A percentile compares a stretch with the other conserved stretches of the same genome.
Conservation (phyloP, 495 filamentous ascomycete species). For the Aspergillus kassunensis region DNA sequence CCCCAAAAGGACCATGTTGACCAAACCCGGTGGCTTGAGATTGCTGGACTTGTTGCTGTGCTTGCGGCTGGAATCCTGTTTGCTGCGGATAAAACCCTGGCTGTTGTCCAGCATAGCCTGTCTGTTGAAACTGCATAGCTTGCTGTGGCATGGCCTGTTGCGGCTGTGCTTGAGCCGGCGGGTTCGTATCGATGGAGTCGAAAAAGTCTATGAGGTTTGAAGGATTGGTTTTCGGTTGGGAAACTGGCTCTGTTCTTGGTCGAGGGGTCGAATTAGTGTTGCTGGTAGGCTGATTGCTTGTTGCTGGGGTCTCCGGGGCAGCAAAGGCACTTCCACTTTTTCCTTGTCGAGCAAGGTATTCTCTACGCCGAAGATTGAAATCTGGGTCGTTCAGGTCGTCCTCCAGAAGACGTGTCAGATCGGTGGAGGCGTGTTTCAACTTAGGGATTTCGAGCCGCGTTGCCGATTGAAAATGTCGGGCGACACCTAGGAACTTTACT, state of each 20-base stretch:
- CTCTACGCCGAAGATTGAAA: conserved; percentile 89
- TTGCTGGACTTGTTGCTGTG: conserved; percentile 7
- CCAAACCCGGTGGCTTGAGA: conserved; percentile 25
- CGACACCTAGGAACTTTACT: conserved; percentile 82
- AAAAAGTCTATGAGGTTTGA: conserved; percentile 97
- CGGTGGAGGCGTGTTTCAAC: conserved; percentile 93
- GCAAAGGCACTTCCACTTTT: conserved; percentile 49
- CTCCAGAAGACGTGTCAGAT: conserved; percentile 81
- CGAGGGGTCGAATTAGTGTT: conserved; percentile 18
- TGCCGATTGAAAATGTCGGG: conserved; percentile 83
- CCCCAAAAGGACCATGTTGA: conserved; percentile 29
- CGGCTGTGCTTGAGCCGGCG: conserved; percentile 63
- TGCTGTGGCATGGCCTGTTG: conserved; percentile 29
- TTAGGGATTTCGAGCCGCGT: conserved; percentile 94
- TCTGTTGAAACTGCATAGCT: conserved; percentile 16
- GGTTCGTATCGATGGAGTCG: conserved; percentile 88
- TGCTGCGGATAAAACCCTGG: conserved; percentile 31
- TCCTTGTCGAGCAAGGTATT: conserved; percentile 83
- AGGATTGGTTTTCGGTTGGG: conserved; percentile 52
- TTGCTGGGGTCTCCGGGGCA: conserved; percentile 18
- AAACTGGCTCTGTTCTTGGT: conserved; percentile 24
- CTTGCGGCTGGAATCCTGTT: conserved; percentile 25
- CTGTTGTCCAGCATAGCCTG: conserved; percentile 23
- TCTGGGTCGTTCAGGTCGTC: conserved; percentile 95
- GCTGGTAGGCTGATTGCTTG: conserved; percentile 22